Evolutionary conservation across 495 filamentous ascomycete genomes (phyloP).

Genomic region (Hypoxylon fuscum): DNA sequence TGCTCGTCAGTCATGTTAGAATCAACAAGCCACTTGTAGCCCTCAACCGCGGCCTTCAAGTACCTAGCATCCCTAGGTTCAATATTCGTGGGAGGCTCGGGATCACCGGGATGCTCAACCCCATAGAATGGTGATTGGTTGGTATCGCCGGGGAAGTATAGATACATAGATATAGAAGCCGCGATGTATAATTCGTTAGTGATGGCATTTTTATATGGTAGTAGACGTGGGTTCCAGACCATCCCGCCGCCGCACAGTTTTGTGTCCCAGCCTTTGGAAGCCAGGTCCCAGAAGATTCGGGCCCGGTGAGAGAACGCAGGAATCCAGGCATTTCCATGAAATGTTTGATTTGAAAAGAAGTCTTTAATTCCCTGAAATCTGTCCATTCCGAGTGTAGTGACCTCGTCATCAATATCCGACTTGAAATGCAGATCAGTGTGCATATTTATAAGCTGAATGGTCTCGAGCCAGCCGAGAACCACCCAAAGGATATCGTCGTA

Average conservation of each 20-base stretch:
- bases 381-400: neutral
- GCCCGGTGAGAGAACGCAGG: conserved; percentile 85
- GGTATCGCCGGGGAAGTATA: conserved; percentile 83
- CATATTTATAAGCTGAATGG: conserved; percentile 74
- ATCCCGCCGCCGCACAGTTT: conserved; percentile 88
- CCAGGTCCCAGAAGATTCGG: conserved; percentile 88
- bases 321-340: conserved; percentile 82
- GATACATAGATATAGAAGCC: conserved; percentile 88
- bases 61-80: conserved; percentile 70
- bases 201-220: conserved; percentile 96
- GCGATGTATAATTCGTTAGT: conserved; percentile 93
- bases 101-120: neutral
- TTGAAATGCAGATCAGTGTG: conserved; percentile 54
- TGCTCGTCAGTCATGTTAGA: conserved; percentile 82
- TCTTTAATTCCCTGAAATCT: conserved; percentile 14
- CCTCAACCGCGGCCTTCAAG: conserved; percentile 76
- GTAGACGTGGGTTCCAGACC: conserved; percentile 85
- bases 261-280: conserved; percentile 81
- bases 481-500: conserved; percentile 99
- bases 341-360: conserved; percentile 51
- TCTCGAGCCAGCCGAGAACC: conserved; percentile 89
- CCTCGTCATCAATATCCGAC: conserved; percentile 1
- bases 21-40: conserved; percentile 78
- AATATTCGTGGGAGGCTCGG: neutral
- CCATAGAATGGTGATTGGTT: conserved; percentile 72